phyloP scores from a whole-genome alignment of 2,329 filamentous ascomycete species.

The Nannizziopsis arthrosporioides region DNA sequence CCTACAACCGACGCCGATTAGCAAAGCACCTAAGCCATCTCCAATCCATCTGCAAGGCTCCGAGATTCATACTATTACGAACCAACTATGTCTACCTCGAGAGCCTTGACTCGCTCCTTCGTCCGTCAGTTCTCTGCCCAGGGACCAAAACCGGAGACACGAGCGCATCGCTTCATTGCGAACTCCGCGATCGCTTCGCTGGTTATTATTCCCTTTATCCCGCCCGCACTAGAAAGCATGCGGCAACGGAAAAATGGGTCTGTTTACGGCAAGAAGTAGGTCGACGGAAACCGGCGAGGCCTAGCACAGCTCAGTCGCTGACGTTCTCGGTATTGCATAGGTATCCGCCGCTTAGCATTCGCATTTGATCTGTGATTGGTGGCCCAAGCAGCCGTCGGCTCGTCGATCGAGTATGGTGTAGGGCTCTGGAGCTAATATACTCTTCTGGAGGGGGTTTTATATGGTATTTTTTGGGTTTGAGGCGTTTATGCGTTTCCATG shows the following conservation, averaged over 20 bases:
- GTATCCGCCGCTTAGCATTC: slow-evolving; percentile 34
- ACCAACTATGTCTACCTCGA: slow-evolving; percentile 16
- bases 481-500: background rate
- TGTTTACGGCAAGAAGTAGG: slow-evolving; percentile 21
- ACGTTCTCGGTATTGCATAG: slow-evolving; percentile 15
- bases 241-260: slow-evolving; percentile 30
- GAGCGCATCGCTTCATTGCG: slow-evolving; percentile 31
- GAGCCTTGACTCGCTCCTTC: slow-evolving; percentile 25
- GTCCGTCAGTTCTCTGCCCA: slow-evolving; percentile 37
- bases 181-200: slow-evolving; percentile 33
- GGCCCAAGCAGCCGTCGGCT: background rate
- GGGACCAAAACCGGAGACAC: slow-evolving; percentile 24
- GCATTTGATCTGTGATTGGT: slow-evolving; percentile 25
- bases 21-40: too few relatives aligned
- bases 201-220: slow-evolving; percentile 37
- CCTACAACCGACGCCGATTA: too few relatives aligned
- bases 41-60: too few relatives aligned
- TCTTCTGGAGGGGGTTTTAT: too few relatives aligned
- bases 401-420: background rate
- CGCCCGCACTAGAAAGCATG: slow-evolving; percentile 37
- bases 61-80: background rate
- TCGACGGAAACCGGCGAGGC: background rate
- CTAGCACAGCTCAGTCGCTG: too few relatives aligned
- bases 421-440: background rate
- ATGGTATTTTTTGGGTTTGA: too few relatives aligned